Evolutionary conservation across 768 basidiomycete genomes (phyloP).

Genomic region (Mycena olivaceomarginata): DNA sequence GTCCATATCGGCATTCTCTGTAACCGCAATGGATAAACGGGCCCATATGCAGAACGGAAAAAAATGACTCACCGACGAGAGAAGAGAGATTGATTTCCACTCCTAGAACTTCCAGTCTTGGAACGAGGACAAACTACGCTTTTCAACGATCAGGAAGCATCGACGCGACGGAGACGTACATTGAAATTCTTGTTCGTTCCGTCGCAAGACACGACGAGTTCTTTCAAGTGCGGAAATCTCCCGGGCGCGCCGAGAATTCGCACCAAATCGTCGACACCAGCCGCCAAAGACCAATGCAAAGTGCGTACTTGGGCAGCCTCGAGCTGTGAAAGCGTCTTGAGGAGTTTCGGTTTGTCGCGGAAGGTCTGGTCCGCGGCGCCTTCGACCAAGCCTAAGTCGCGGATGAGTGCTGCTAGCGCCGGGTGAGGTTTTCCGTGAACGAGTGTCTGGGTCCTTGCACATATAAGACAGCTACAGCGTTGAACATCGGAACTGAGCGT

Average conservation of each 20-base stretch:
- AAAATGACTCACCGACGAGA: background rate
- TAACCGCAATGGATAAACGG: too few relatives aligned
- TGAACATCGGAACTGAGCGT: background rate
- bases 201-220: background rate
- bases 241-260: slow-evolving; percentile 1
- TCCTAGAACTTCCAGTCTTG: slow-evolving; percentile 5
- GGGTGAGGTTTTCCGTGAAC: background rate
- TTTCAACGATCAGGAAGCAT: background rate
- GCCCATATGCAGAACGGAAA: too few relatives aligned
- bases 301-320: background rate
- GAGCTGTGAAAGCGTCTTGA: background rate
- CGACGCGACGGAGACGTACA: background rate
- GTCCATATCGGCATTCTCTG: too few relatives aligned
- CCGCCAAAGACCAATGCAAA: slow-evolving; percentile 20
- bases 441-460: background rate
- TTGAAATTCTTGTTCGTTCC: slow-evolving; percentile 15
- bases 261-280: slow-evolving; percentile 22
- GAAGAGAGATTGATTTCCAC: background rate
- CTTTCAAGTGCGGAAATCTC: slow-evolving; percentile 23
- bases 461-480: too few relatives aligned
- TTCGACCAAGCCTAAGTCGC: background rate
- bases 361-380: background rate
- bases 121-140: slow-evolving; percentile 12
- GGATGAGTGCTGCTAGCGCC: background rate
- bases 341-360: background rate